A percentile compares a stretch with the other conserved stretches of the same genome.
Evolutionary conservation across 371 early-diverging fungal species (phyloP).

Genomic region (Mortierella sp.): DNA sequence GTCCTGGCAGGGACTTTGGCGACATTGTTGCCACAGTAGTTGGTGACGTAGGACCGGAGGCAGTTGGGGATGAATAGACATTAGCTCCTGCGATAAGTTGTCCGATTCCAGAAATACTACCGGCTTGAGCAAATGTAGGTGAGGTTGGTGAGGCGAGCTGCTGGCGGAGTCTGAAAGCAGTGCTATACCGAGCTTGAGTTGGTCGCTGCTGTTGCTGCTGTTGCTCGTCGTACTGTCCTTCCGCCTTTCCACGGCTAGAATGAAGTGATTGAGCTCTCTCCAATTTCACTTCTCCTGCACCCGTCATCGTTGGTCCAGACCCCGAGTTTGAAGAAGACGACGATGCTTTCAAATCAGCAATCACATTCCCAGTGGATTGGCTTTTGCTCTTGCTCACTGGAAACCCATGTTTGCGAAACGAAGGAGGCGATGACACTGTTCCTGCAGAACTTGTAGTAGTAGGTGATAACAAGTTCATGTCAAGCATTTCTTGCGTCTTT

Average conservation of each 20-base stretch:
- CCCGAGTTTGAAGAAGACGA: neutral
- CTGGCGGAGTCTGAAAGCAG: conserved; percentile 22
- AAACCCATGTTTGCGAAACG: conserved; percentile 15
- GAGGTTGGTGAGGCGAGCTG: conserved; percentile 21
- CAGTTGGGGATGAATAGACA: neutral
- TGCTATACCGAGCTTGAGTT: conserved; percentile 9
- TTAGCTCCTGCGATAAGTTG: conserved; percentile 1
- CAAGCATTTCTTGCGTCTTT: conserved; percentile 39
- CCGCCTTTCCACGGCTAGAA: neutral
- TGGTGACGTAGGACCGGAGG: conserved; percentile 14
- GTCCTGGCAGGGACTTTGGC: neutral
- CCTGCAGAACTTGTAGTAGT: conserved; percentile 3
- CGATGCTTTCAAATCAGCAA: neutral
- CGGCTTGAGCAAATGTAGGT: neutral
- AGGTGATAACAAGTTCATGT: conserved; percentile 31
- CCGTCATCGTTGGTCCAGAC: conserved; percentile 11
- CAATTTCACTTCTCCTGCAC: too few relatives aligned
- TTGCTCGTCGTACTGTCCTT: neutral
- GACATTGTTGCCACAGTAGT: neutral
- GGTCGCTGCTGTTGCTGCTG: neutral
- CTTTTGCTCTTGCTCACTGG: conserved; percentile 14
- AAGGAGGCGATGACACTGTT: neutral
- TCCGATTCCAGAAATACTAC: conserved; percentile 16
- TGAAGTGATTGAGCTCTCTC: conserved; percentile 14
- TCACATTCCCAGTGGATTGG: neutral